Evolutionary conservation across 495 filamentous ascomycete species (phyloP), one percentile per base, ranked within the genome.

Genomic region (Penicillium parvum): DNA sequence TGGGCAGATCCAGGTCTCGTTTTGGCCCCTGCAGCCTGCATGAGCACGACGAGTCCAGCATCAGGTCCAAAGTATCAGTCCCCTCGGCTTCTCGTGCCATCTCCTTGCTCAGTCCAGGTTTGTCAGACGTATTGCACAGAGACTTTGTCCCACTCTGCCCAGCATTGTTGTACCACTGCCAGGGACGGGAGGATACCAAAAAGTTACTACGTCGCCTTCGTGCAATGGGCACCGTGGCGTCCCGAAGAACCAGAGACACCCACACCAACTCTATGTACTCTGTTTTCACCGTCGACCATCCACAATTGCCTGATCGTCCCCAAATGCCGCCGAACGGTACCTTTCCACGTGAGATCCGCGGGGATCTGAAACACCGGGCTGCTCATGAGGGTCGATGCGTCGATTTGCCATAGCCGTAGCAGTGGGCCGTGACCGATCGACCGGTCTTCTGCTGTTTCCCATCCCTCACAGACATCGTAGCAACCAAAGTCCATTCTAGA

Each of bases 341-440:
- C 47, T 30, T n/a, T 43, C 45, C 55, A 60, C 57, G 53, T 57
- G 57, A 57, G 57, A 53, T 60, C 45, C 52, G 48, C 44, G 56
- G 49, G 49, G 44, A 53, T 57, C 53, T 57, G 53, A 60, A 53
- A 57, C 56, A 39, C 45, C 30, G 45, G 47, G 25, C 32, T 16
- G 32, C 33, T 47, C 15, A 30, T 49, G 42, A 45, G 29, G 11
- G 41, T 45, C 25, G 27, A 42, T 29, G 20, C 21, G 19, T 42
- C 40, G 28, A 30, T 34, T 33, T 15, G 12, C 40, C 19, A n/a
- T n/a, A n/a, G n/a, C 29, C 29, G 26, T 17, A 18, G 10, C 14
- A 30, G 2, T 30, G 28, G 12, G 3, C 25, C 29, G 18, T 4
- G 12, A 26, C 21, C 14, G 15, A n/a, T 8, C 16, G n/a, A n/a